phyloP scores from a whole-genome alignment of 2,329 filamentous ascomycete species.

The Grosmannia penicillata region DNA sequence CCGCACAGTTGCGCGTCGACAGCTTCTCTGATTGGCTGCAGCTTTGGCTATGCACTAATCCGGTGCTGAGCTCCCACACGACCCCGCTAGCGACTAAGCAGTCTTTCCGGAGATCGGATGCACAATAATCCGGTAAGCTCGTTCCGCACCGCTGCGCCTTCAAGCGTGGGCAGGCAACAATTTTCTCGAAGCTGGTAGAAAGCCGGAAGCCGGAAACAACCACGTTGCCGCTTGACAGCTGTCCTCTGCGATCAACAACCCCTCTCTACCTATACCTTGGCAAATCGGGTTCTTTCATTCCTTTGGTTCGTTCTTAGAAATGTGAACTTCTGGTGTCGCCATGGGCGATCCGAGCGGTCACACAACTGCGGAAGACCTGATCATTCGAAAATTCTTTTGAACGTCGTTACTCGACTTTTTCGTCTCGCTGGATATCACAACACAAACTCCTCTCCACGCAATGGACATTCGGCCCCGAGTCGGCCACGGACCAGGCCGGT shows the following conservation, averaged over 20 bases:
- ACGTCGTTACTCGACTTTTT: neutral
- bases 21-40: constrained; percentile 11
- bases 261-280: neutral
- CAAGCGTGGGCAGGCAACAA: too few relatives aligned
- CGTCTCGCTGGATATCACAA: neutral
- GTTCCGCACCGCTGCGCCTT: too few relatives aligned
- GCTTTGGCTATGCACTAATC: constrained; percentile 4
- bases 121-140: too few relatives aligned
- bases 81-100: too few relatives aligned
- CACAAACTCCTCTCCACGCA: neutral
- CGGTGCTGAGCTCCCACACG: neutral
- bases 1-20: constrained; percentile 14
- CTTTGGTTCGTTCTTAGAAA: neutral
- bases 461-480: constrained; percentile 6
- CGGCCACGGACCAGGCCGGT: constrained; percentile 2
- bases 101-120: too few relatives aligned
- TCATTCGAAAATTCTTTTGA: neutral
- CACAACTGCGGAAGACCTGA: neutral
- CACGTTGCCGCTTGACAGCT: neutral
- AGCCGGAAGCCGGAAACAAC: neutral
- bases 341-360: constrained; percentile 2
- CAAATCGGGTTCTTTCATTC: neutral
- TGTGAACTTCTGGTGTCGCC: neutral
- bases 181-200: neutral
- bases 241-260: neutral